Conservation (phyloP, 2,329 filamentous ascomycete genomes). For the Pseudocercospora fijiensis region DNA sequence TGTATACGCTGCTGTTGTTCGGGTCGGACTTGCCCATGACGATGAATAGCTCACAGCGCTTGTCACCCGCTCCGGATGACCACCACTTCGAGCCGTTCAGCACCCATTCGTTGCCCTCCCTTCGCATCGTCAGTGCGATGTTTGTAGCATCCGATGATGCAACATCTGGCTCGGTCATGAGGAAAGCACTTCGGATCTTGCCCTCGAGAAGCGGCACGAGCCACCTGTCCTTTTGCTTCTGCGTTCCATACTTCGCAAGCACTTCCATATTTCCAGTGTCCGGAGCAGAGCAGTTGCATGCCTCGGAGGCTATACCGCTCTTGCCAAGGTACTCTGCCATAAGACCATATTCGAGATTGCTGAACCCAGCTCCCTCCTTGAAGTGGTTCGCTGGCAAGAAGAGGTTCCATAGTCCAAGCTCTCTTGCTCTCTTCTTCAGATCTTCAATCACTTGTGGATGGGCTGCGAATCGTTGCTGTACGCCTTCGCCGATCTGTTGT, state of each 20-base stretch:
- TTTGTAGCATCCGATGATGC: conserved; percentile 53
- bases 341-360: conserved; percentile 92
- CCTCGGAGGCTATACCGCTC: conserved; percentile 79
- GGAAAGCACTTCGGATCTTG: conserved; percentile 51
- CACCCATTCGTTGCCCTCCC: conserved; percentile 86
- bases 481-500: conserved; percentile 74
- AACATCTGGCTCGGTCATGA: conserved; percentile 48
- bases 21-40: conserved; percentile 93
- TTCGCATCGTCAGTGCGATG: conserved; percentile 66
- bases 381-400: conserved; percentile 95
- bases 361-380: conserved; percentile 89
- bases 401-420: conserved; percentile 95
- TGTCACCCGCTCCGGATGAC: conserved; percentile 93
- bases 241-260: conserved; percentile 53
- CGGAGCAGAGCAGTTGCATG: conserved; percentile 65
- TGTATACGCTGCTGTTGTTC: conserved; percentile 72
- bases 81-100: conserved; percentile 99
- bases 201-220: conserved; percentile 51
- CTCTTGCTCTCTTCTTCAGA: conserved; percentile 78
- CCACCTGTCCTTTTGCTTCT: conserved; percentile 52
- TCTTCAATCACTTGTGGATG: conserved; percentile 84
- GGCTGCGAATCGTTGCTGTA: conserved; percentile 68
- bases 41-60: conserved; percentile 86
- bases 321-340: conserved; percentile 96
- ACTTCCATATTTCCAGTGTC: conserved; percentile 56